A percentile compares a stretch with the other conserved stretches of the same genome.
These are phyloP conservation scores for Davidsoniella neocaledoniae DNA, from an alignment of 2,329 filamentous ascomycete genomes.

Conservation along the genomic window DNA sequence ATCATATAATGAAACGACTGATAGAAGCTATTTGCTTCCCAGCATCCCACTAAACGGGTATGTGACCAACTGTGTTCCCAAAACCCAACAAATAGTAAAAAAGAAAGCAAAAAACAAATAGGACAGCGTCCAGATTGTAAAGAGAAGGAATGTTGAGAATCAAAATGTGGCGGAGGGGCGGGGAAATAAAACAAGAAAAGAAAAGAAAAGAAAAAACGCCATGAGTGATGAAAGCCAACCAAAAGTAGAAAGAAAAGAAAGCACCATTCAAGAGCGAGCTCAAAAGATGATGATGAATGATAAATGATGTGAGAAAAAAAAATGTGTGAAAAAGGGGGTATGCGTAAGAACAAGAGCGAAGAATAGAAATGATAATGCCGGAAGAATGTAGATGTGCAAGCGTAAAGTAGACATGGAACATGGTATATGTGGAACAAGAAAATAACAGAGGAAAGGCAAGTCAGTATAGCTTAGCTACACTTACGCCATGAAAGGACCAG, in stretches of 20 bases:
- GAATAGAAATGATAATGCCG: background rate
- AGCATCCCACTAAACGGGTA: too few relatives aligned
- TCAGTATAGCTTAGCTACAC: constrained; percentile 13
- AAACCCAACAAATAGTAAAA: constrained; percentile 8
- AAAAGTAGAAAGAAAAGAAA: constrained; percentile 5
- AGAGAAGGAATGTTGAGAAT: constrained; percentile 9
- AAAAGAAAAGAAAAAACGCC: constrained; percentile 4
- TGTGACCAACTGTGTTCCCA: background rate
- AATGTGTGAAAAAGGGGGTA: background rate
- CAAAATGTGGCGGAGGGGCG: too few relatives aligned
- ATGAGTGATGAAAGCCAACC: background rate
- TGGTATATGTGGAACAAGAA: background rate
- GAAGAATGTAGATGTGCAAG: constrained; percentile 1
- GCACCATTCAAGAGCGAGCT: background rate
- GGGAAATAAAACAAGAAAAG: too few relatives aligned
- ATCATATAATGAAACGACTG: too few relatives aligned
- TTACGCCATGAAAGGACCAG: constrained; percentile 29
- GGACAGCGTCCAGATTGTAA: too few relatives aligned
- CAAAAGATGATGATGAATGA: background rate
- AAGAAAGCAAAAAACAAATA: constrained; percentile 3
- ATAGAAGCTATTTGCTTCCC: too few relatives aligned
- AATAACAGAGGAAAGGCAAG: background rate
- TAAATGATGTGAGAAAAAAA: background rate
- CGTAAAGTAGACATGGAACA: constrained; percentile 3
- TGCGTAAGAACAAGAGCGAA: background rate